Evolutionary conservation across 73 alveolate genomes (phyloP).

Genomic region (Paramecium sexaurelia): DNA sequence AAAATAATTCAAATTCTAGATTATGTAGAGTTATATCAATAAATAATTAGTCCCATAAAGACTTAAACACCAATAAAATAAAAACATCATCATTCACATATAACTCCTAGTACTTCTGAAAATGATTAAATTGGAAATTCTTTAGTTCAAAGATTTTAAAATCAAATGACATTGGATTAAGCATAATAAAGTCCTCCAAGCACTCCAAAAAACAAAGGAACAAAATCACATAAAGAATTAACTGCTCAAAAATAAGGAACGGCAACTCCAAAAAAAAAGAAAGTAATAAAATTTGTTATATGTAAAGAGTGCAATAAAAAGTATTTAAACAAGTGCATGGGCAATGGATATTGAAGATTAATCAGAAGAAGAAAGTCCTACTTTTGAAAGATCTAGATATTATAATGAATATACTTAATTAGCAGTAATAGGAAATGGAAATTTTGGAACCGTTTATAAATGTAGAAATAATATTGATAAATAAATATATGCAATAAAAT

Average conservation of each 20-base stretch:
- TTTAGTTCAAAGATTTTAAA: background rate
- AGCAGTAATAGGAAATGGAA: conserved; percentile 76
- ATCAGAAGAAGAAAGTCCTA: background rate
- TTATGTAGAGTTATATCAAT: background rate
- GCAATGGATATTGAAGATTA: background rate
- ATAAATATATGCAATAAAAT: conserved; percentile 82
- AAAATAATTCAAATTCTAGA: background rate
- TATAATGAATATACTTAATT: conserved; percentile 31
- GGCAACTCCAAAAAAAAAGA: background rate
- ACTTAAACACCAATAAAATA: background rate
- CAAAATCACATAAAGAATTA: background rate
- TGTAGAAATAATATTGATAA: conserved; percentile 78
- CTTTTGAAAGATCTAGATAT: background rate
- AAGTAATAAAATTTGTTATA: background rate
- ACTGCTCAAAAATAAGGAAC: background rate
- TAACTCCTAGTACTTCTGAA: background rate
- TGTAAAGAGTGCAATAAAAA: background rate
- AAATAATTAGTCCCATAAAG: background rate
- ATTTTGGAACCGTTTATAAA: conserved; percentile 80
- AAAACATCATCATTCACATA: background rate
- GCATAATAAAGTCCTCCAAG: background rate
- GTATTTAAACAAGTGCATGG: background rate
- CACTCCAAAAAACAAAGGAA: background rate
- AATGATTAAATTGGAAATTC: background rate
- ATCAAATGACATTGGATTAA: background rate